A percentile compares a stretch with the other conserved stretches of the same genome.
Evolutionary conservation across 1,139 yeast species (phyloP).

Genomic region (Magnusiomyces ingens): DNA sequence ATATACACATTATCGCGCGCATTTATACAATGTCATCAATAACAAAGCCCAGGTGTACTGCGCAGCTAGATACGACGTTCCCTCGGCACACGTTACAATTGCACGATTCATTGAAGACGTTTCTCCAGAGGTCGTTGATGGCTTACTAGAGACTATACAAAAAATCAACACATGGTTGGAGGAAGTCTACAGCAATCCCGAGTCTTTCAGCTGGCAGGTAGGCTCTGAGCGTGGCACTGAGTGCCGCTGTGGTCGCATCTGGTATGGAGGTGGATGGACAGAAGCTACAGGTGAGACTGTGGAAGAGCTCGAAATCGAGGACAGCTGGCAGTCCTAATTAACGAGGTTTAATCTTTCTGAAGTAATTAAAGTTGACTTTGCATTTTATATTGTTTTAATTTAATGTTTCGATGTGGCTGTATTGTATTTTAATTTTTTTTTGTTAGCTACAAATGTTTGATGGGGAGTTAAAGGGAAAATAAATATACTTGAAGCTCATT

Average conservation of each 20-base stretch:
- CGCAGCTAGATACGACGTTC: conserved; percentile 22
- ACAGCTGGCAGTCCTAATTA: too few relatives aligned
- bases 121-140: conserved; percentile 14
- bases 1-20: conserved; percentile 20
- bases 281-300: conserved; percentile 6
- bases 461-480: too few relatives aligned
- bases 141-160: conserved; percentile 14
- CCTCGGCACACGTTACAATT: conserved; percentile 26
- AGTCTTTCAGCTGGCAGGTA: conserved; percentile 18
- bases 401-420: too few relatives aligned
- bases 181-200: neutral
- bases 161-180: conserved; percentile 17
- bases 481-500: too few relatives aligned
- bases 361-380: too few relatives aligned
- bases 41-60: conserved; percentile 16
- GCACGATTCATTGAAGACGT: conserved; percentile 23
- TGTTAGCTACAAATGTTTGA: too few relatives aligned
- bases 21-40: conserved; percentile 14
- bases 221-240: conserved; percentile 20
- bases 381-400: too few relatives aligned
- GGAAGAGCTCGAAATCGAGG: neutral
- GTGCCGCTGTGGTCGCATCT: conserved; percentile 23
- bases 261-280: conserved; percentile 28
- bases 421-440: too few relatives aligned
- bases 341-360: too few relatives aligned